Evolutionary conservation across 345 rosid genomes (phyloP), one percentile per base, ranked within the genome.

Genomic region (Citrus medica): DNA sequence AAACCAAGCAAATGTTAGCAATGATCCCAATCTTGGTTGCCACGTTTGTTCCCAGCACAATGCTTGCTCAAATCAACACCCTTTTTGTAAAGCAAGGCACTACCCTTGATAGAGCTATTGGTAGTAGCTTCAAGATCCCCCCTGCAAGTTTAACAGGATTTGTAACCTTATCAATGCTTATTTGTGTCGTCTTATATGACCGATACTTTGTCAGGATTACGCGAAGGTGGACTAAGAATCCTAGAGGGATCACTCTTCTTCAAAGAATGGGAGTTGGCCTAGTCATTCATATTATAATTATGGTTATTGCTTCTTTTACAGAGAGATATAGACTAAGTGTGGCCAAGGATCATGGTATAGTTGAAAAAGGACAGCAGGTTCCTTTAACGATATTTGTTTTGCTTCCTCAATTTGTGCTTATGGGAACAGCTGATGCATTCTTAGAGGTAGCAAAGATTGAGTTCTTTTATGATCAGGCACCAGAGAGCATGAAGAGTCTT

Each of bases 401-500:
- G 62, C 94, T 94, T 65, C 98, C 97, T 33, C 97, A 94, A 48
- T 93, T 91, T 69, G 74, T 88, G 40, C 91, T 94, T 7, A 93
- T 94, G 95, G 97, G 98, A 48, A 71, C 76, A 0, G 98, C 97
- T 8, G 97, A 93, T 81, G 85, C 95, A 0, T 94, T 90, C 73
- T 63, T 93, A 10, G 98, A 88, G 79, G 96, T 92, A 6, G 90
- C 95, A 12, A 92, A 92, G 90, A 80, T 93, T 10, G 97, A 92
- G 77, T 91, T 92, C 86, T 96, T 94, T 87, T 96, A 92, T 33
- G 99, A 95, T 73, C 98, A 95, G 74, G 97, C 98, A 14, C 98
- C 97, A 0, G 98, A 92, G 61, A 83, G 91, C 81, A 94, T 91
- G 99, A 95, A 93, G 86, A 95, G 98, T 78, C 91, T 92, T 1